Conservation (phyloP, 768 basidiomycete species). For the Phylloporus rhodoxanthus region DNA sequence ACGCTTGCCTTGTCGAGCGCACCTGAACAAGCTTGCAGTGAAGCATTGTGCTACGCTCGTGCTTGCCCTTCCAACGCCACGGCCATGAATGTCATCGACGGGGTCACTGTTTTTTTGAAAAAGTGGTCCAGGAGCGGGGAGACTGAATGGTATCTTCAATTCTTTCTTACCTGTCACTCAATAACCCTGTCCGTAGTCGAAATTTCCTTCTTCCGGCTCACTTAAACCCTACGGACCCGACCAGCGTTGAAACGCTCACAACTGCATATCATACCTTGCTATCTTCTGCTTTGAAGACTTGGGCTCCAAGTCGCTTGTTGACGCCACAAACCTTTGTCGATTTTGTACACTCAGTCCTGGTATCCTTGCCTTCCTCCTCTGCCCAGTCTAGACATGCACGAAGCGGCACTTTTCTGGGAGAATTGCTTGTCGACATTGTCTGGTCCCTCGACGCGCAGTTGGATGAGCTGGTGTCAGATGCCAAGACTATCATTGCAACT, state of each 20-base stretch:
- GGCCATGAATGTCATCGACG: slow-evolving; percentile 57
- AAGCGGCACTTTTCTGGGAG: slow-evolving; percentile 49
- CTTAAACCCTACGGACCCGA: slow-evolving; percentile 50
- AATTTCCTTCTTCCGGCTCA: slow-evolving; percentile 56
- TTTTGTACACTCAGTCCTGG: slow-evolving; percentile 60
- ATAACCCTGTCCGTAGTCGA: slow-evolving; percentile 40
- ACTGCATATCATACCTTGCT: slow-evolving; percentile 68
- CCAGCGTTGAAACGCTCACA: slow-evolving; percentile 50
- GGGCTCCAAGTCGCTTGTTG: slow-evolving; percentile 45
- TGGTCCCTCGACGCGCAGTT: slow-evolving; percentile 78
- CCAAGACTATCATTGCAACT: slow-evolving; percentile 38
- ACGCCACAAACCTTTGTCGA: slow-evolving; percentile 47
- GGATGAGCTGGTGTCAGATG: slow-evolving; percentile 62
- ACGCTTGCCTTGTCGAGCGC: slow-evolving; percentile 17
- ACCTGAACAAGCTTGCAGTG: slow-evolving; percentile 12
- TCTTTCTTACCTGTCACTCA: slow-evolving; percentile 11
- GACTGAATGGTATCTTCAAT: slow-evolving; percentile 48
- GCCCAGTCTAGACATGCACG: slow-evolving; percentile 32
- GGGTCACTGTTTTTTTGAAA: slow-evolving; percentile 43
- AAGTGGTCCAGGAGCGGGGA: slow-evolving; percentile 59
- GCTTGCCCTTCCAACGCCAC: slow-evolving; percentile 9
- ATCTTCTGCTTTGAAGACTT: slow-evolving; percentile 51
- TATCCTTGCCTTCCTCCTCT: slow-evolving; percentile 63
- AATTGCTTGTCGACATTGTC: slow-evolving; percentile 69
- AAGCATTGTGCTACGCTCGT: slow-evolving; percentile 13